A percentile compares a stretch with the other conserved stretches of the same genome.
Evolutionary conservation across 2,329 filamentous ascomycete species (phyloP).

Genomic region (Pestalotiopsis sp.): DNA sequence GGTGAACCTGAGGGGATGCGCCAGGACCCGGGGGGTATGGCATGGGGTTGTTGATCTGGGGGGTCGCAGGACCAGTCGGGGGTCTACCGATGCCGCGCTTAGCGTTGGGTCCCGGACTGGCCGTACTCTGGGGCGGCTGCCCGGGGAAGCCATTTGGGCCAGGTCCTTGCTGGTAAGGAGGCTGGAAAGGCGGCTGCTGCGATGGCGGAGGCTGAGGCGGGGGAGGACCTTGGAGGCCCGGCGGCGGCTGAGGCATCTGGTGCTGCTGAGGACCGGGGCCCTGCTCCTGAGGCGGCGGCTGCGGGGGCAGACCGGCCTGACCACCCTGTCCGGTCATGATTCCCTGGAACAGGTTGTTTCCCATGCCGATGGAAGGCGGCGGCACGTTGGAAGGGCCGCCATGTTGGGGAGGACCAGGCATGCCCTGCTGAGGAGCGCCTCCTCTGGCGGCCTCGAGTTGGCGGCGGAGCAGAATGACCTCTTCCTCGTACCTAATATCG

Average conservation of each 20-base stretch:
- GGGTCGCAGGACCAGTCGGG: constrained; percentile 76
- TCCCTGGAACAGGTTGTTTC: constrained; percentile 89
- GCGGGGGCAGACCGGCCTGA: constrained; percentile 81
- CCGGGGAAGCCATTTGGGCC: constrained; percentile 73
- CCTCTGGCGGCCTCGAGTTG: constrained; percentile 80
- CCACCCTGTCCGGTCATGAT: constrained; percentile 90
- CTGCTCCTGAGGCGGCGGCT: constrained; percentile 63
- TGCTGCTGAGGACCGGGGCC: constrained; percentile 49
- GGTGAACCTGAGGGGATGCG: constrained; percentile 79
- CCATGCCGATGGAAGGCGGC: constrained; percentile 86
- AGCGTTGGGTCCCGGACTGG: constrained; percentile 83
- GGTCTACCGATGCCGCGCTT: constrained; percentile 69
- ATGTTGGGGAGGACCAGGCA: constrained; percentile 73
- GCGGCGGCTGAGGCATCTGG: constrained; percentile 76
- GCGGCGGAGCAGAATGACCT: constrained; percentile 81
- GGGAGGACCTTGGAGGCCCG: constrained; percentile 60
- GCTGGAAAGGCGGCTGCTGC: constrained; percentile 72
- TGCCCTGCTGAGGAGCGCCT: constrained; percentile 56
- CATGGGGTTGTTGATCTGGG: constrained; percentile 86
- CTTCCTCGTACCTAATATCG: constrained; percentile 80
- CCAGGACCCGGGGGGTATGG: constrained; percentile 77
- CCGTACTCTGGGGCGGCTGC: constrained; percentile 81
- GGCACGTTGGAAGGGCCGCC: constrained; percentile 69
- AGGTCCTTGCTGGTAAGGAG: constrained; percentile 63
- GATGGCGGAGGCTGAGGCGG: constrained; percentile 61